Percentiles rank a stretch among this genome's conserved stretches.
Evolutionary conservation across 1,139 yeast genomes (phyloP).

Genomic region (Scheffersomyces quercinus): DNA sequence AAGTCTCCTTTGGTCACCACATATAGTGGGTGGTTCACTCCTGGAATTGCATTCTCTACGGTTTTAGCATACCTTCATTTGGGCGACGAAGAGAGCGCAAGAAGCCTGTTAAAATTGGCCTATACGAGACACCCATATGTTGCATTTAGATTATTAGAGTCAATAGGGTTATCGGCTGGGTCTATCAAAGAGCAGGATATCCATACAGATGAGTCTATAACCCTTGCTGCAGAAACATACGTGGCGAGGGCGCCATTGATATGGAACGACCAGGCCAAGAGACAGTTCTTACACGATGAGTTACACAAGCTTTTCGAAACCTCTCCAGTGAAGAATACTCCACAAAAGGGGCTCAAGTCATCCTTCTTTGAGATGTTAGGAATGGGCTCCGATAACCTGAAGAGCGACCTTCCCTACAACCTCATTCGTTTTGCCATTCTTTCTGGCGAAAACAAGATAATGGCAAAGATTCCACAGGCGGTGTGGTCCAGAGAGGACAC

Average conservation of each 20-base stretch:
- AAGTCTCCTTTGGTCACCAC: slow-evolving; percentile 56
- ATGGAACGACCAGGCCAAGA: slow-evolving; percentile 49
- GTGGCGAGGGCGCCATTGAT: slow-evolving; percentile 48
- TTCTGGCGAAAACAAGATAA: slow-evolving; percentile 67
- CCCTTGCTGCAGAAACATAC: slow-evolving; percentile 51
- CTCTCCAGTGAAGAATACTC: slow-evolving; percentile 7
- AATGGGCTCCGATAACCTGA: slow-evolving; percentile 1
- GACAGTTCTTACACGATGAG: slow-evolving; percentile 51
- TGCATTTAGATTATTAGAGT: slow-evolving; percentile 51
- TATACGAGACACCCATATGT: slow-evolving; percentile 60
- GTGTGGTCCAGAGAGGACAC: slow-evolving; percentile 66
- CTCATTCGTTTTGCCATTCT: slow-evolving; percentile 65
- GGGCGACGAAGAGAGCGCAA: slow-evolving; percentile 46
- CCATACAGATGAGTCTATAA: slow-evolving; percentile 18
- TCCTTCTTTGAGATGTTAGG: slow-evolving; percentile 21
- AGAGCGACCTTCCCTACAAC: slow-evolving; percentile 50
- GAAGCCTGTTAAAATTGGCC: slow-evolving; percentile 47
- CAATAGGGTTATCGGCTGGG: slow-evolving; percentile 28
- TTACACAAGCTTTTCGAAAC: slow-evolving; percentile 34
- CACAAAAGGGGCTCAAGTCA: slow-evolving; percentile 1
- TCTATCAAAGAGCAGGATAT: slow-evolving; percentile 22
- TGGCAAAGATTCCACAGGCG: slow-evolving; percentile 64
- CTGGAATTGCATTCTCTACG: slow-evolving; percentile 69
- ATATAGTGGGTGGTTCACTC: slow-evolving; percentile 68
- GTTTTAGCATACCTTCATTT: slow-evolving; percentile 59